These are phyloP conservation scores for Aphanocladium album DNA, from an alignment of 2,329 filamentous ascomycete genomes.

Conservation along the genomic window DNA sequence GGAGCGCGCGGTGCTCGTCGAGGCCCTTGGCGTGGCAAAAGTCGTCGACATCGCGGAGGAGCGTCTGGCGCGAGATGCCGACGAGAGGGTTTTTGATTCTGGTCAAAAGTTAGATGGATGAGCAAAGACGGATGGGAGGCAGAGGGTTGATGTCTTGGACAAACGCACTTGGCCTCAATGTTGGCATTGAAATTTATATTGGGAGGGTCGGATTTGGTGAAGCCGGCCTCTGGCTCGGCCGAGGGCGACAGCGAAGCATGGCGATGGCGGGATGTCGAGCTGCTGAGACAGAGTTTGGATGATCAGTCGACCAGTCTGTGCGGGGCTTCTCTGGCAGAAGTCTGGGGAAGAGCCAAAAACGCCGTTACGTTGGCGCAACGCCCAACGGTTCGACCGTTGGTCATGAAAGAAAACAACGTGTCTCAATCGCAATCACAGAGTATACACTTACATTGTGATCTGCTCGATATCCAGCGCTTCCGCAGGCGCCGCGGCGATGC, in stretches of 20 bases:
- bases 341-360: neutral
- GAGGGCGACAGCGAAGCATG: conserved; percentile 27
- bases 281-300: conserved; percentile 20
- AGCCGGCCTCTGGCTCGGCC: conserved; percentile 35
- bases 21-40: conserved; percentile 60
- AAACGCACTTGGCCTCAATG: conserved; percentile 39
- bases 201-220: conserved; percentile 25
- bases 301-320: neutral
- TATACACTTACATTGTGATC: conserved; percentile 1
- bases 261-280: conserved; percentile 18
- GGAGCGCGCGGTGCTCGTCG: conserved; percentile 49
- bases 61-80: conserved; percentile 46
- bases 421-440: neutral
- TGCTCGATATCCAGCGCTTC: conserved; percentile 4
- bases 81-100: conserved; percentile 44
- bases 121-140: too few relatives aligned
- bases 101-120: neutral
- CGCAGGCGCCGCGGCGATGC: neutral
- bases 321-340: conserved; percentile 4
- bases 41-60: conserved; percentile 50
- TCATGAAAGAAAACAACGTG: neutral
- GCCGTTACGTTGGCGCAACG: neutral
- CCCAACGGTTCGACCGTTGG: neutral
- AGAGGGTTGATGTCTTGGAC: neutral
- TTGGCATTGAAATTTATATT: conserved; percentile 40